A percentile compares a stretch with the other conserved stretches of the same genome.
phyloP scores from a whole-genome alignment of 768 basidiomycete genomes.

The Gyrodon lividus region DNA sequence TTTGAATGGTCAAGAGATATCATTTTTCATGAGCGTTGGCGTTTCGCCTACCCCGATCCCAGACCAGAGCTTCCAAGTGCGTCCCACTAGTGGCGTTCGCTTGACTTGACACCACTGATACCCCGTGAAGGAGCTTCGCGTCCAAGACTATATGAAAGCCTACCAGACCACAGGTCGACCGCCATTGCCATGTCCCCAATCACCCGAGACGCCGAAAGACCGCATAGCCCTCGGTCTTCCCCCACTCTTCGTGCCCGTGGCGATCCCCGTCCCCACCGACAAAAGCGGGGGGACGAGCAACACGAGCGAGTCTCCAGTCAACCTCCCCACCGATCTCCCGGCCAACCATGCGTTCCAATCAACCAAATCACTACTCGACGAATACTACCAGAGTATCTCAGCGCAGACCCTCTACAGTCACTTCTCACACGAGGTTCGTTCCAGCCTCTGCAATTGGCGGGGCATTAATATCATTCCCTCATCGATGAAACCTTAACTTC shows the following conservation, averaged over 20 bases:
- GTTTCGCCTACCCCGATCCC: constrained; percentile 9
- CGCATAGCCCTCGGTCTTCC: constrained; percentile 48
- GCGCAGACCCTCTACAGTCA: constrained; percentile 34
- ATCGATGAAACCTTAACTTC: constrained; percentile 2
- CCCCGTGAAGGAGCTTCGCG: constrained; percentile 48
- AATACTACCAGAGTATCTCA: constrained; percentile 40
- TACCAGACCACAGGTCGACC: constrained; percentile 46
- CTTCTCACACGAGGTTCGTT: constrained; percentile 45
- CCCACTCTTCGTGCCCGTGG: constrained; percentile 49
- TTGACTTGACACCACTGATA: neutral
- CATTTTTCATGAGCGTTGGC: constrained; percentile 31
- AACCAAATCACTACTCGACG: constrained; percentile 14
- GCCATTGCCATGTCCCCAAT: constrained; percentile 47
- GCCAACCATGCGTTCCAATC: constrained; percentile 27
- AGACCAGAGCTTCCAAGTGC: constrained; percentile 31
- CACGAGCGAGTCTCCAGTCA: constrained; percentile 4
- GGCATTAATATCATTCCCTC: neutral
- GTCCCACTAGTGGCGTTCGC: neutral
- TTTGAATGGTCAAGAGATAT: constrained; percentile 12
- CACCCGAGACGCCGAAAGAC: constrained; percentile 43
- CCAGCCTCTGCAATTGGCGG: neutral
- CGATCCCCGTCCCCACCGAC: constrained; percentile 16
- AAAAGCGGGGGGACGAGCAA: neutral
- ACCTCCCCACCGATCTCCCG: constrained; percentile 17
- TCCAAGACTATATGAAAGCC: constrained; percentile 52